These are phyloP conservation scores for Termitomyces sp. DNA, from an alignment of 768 basidiomycete genomes.

Conservation along the genomic window DNA sequence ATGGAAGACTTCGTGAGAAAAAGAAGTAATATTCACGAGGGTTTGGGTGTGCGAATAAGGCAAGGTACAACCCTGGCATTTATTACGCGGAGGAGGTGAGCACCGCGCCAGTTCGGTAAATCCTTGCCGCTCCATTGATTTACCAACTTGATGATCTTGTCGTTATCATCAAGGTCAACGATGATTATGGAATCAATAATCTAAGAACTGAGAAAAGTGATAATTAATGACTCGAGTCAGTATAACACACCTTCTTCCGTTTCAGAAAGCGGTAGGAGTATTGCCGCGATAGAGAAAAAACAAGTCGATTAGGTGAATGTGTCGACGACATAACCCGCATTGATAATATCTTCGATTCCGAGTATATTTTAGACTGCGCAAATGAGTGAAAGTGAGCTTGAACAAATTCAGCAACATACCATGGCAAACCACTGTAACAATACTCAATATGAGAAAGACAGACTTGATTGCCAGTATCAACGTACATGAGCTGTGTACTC, in stretches of 20 bases:
- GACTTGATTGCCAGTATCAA: background rate
- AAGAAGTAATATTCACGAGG: slow-evolving; percentile 23
- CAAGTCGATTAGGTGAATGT: slow-evolving; percentile 52
- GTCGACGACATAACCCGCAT: slow-evolving; percentile 60
- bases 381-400: slow-evolving; percentile 2
- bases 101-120: slow-evolving; percentile 45
- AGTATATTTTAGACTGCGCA: slow-evolving; percentile 50
- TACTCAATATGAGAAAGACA: background rate
- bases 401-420: slow-evolving; percentile 29
- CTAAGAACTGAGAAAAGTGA: slow-evolving; percentile 28
- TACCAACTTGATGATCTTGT: slow-evolving; percentile 54
- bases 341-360: slow-evolving; percentile 46
- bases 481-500: slow-evolving; percentile 56
- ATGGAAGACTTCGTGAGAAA: background rate
- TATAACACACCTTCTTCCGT: slow-evolving; percentile 41
- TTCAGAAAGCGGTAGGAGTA: slow-evolving; percentile 55
- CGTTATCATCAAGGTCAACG: slow-evolving; percentile 63
- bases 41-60: slow-evolving; percentile 49
- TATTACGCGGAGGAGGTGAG: slow-evolving; percentile 42
- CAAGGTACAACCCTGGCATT: slow-evolving; percentile 53
- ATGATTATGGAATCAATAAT: slow-evolving; percentile 56
- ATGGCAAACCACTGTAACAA: slow-evolving; percentile 46
- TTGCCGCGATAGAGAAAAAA: slow-evolving; percentile 57
- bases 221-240: background rate
- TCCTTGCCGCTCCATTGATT: slow-evolving; percentile 62